Evolutionary conservation across 169 alveolate genomes (phyloP), one percentile per base, ranked within the genome.

Genomic region (Cryptosporidium ubiquitum): DNA sequence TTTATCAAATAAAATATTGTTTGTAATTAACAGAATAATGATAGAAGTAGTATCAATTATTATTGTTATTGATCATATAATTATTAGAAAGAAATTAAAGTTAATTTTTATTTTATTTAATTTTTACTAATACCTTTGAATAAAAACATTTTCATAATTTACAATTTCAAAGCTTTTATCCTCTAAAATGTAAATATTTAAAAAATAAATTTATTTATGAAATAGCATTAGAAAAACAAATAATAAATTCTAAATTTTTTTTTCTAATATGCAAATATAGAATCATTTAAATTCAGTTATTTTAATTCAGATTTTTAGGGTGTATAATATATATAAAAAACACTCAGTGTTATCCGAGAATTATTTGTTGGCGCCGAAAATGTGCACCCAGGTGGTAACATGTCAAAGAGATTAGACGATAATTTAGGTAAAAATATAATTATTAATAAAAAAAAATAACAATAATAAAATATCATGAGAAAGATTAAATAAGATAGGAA

Each of bases 311-410:
- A n/a, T 33, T 16, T 64, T 4, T 26, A 64, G 47, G 71, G 71
- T 64, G 71, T 64, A 35, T n/a, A n/a, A n/a, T n/a, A 64, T 33
- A 16, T 33, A 5, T 23, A 33, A 35, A 64, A 64, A 5, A 35
- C 42, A n/a, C 66, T 4, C 61, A 55, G 35, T 55, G 66, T 6
- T 55, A 3, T 64, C 71, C 71, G 47, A 64, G n/a, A 31, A 31
- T 33, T n/a, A 14, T 18, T 18, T n/a, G n/a, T 52, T 73, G 70
- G 85, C 85, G 85, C 85, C 71, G 5, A 57, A 1, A 52, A 51
- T 47, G 37, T 73, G 85, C 85, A 73, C 85, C 68, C 85, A 73
- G 85, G 85, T 73, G 85, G 85, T 73, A 73, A 73, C 85, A 73
- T 73, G 85, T 73, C 85, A 73, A 52, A 40, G 29, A 69, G 49